Conservation (phyloP, 768 basidiomycete species). For the Clavaria fumosa region DNA sequence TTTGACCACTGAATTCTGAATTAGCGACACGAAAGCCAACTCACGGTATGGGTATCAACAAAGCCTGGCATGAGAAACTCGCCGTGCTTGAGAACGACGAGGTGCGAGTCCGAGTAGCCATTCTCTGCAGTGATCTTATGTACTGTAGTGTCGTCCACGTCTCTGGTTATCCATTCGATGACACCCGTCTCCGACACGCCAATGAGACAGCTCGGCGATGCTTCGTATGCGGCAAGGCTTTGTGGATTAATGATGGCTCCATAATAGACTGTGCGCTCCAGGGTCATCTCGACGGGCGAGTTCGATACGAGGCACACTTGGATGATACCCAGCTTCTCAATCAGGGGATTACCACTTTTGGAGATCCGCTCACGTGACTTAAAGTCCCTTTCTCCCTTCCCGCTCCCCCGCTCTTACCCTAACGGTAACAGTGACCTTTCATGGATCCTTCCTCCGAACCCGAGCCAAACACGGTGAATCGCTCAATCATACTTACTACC, state of each 20-base stretch:
- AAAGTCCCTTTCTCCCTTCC: too few relatives aligned
- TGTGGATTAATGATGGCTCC: slow-evolving; percentile 35
- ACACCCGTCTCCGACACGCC: slow-evolving; percentile 32
- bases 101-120: slow-evolving; percentile 29
- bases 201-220: slow-evolving; percentile 32
- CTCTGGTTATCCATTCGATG: slow-evolving; percentile 58
- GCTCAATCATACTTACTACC: slow-evolving; percentile 34
- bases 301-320: too few relatives aligned
- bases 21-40: slow-evolving; percentile 13
- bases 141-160: slow-evolving; percentile 33
- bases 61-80: slow-evolving; percentile 79
- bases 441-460: too few relatives aligned
- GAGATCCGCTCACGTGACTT: too few relatives aligned
- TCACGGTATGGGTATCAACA: slow-evolving; percentile 82
- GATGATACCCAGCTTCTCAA: too few relatives aligned
- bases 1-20: neutral
- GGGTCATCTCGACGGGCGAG: too few relatives aligned
- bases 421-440: too few relatives aligned
- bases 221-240: slow-evolving; percentile 20
- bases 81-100: slow-evolving; percentile 30
- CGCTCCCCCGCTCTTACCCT: too few relatives aligned
- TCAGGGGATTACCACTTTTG: too few relatives aligned
- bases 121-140: slow-evolving; percentile 35
- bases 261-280: slow-evolving; percentile 34
- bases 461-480: neutral